Evolutionary conservation across 441 rosid genomes (phyloP).

Genomic region (Sinapis alba): DNA sequence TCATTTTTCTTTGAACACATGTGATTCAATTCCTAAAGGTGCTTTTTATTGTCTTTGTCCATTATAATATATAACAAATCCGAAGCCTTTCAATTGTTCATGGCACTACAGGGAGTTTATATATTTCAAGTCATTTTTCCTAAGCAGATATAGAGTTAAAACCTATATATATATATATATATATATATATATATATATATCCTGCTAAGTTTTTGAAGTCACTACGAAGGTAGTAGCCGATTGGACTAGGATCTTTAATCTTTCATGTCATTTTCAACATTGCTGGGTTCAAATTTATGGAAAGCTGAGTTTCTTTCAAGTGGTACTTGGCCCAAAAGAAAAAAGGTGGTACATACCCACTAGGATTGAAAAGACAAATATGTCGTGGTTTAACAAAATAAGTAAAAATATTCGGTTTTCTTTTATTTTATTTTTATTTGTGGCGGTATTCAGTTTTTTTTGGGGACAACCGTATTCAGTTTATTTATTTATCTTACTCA

Average conservation of each 20-base stretch:
- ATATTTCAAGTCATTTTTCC: neutral
- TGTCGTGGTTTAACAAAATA: neutral
- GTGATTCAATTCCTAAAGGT: neutral
- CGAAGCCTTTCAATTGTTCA: neutral
- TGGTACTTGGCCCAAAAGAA: too few species aligned
- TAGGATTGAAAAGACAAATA: neutral
- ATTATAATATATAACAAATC: neutral
- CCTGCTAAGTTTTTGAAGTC: neutral
- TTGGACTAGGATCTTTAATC: neutral
- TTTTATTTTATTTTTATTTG: neutral
- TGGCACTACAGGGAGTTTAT: neutral
- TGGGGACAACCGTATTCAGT: too few species aligned
- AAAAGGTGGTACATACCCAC: neutral
- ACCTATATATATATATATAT: too few species aligned
- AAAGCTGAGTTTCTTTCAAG: neutral
- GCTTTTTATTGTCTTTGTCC: neutral
- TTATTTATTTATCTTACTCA: too few species aligned
- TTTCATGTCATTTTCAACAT: conserved; percentile 31
- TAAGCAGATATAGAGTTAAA: neutral
- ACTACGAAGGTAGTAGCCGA: conserved; percentile 8
- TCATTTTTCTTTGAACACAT: too few species aligned
- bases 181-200: neutral
- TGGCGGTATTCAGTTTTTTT: neutral
- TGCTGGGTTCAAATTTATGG: neutral
- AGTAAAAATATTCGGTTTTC: neutral